Evolutionary conservation across 2,329 filamentous ascomycete genomes (phyloP).

Genomic region (Sarocladium kiliense): DNA sequence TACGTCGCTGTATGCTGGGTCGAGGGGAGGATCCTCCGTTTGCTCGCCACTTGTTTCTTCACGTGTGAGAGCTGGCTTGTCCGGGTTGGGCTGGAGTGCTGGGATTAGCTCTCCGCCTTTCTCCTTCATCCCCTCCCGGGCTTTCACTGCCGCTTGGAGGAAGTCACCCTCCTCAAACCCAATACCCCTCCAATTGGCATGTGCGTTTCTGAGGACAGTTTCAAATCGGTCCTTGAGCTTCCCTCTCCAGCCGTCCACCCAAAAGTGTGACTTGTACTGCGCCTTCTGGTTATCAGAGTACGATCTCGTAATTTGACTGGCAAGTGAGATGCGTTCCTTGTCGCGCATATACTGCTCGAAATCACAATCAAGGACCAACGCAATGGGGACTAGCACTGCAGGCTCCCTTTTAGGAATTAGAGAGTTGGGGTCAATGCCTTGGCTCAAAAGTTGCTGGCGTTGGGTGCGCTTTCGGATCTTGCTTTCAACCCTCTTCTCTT

Average conservation of each 20-base stretch:
- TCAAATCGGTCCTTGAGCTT: conserved; percentile 75
- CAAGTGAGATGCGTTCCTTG: conserved; percentile 77
- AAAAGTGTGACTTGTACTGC: conserved; percentile 64
- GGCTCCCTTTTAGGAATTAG: conserved; percentile 28
- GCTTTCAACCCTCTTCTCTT: conserved; percentile 47
- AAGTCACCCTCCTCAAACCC: conserved; percentile 72
- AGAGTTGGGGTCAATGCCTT: conserved; percentile 35
- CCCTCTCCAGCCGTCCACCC: conserved; percentile 73
- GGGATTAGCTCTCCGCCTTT: conserved; percentile 54
- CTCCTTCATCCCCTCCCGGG: conserved; percentile 60
- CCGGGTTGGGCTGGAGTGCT: conserved; percentile 40
- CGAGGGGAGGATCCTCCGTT: conserved; percentile 23
- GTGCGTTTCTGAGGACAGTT: conserved; percentile 62
- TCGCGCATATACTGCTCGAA: conserved; percentile 89
- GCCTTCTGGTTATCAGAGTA: conserved; percentile 83
- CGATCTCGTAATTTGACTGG: conserved; percentile 75
- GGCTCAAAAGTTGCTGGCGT: conserved; percentile 43
- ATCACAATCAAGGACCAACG: conserved; percentile 83
- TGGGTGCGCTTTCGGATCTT: conserved; percentile 44
- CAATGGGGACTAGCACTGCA: conserved; percentile 62
- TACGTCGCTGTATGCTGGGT: conserved; percentile 40
- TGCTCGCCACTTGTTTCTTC: conserved; percentile 15
- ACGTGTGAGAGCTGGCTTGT: conserved; percentile 9
- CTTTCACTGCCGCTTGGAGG: conserved; percentile 58
- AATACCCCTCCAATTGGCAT: conserved; percentile 76